These are phyloP conservation scores for Eucalyptus cloeziana DNA, from an alignment of 345 rosid species.

Conservation along the genomic window DNA sequence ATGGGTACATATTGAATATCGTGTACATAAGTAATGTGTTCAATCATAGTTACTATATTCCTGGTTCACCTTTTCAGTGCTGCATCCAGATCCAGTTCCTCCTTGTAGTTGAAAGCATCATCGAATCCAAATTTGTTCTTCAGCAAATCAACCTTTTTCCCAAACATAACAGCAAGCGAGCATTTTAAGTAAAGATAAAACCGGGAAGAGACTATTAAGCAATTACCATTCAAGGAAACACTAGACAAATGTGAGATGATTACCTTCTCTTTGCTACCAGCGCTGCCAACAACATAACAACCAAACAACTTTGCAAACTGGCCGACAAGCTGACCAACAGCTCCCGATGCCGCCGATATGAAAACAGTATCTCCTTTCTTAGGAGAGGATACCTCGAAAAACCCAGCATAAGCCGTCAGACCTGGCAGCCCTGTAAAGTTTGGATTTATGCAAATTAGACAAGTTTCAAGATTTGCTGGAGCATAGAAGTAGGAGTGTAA, in stretches of 20 bases:
- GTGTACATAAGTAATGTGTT: not conserved
- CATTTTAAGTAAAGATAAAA: not conserved
- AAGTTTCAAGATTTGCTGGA: not conserved
- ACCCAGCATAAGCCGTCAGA: not conserved
- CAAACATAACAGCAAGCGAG: not conserved
- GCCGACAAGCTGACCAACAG: not conserved
- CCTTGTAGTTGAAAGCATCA: slow-evolving; percentile 53
- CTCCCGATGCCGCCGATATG: not conserved
- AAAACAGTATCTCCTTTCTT: not conserved
- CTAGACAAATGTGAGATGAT: not conserved
- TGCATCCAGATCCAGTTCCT: slow-evolving; percentile 17
- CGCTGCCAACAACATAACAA: not conserved
- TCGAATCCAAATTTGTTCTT: slow-evolving; percentile 37
- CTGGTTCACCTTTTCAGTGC: slow-evolving; percentile 29
- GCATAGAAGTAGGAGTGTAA: too few relatives aligned
- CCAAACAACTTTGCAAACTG: not conserved
- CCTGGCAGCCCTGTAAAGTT: not conserved
- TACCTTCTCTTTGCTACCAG: not conserved
- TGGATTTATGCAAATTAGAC: not conserved
- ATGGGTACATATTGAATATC: not conserved
- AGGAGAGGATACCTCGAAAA: not conserved
- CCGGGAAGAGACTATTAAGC: not conserved
- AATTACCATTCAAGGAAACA: not conserved
- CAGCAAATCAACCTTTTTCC: slow-evolving; percentile 25
- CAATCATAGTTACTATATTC: not conserved